Evolutionary conservation across 169 alveolate species (phyloP).

Genomic region (Plasmodium reichenowi): DNA sequence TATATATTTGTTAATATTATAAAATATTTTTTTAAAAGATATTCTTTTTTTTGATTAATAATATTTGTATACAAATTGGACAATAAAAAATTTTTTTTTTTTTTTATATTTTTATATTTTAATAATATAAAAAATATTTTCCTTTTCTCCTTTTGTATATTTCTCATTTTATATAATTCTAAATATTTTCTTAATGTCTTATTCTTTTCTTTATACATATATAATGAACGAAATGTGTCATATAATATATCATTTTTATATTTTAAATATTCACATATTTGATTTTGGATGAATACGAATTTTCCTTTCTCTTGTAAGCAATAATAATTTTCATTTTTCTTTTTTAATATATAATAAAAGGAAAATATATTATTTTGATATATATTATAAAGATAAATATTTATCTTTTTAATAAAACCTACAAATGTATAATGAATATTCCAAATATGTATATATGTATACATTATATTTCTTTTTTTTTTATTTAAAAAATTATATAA

Average conservation of each 20-base stretch:
- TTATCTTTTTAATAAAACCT: conserved; percentile 18
- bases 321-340: conserved; percentile 36
- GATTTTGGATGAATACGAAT: conserved; percentile 26
- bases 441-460: conserved; percentile 24
- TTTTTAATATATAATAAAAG: conserved; percentile 32
- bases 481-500: background rate
- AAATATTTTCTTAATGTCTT: conserved; percentile 3
- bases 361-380: conserved; percentile 25
- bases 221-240: background rate
- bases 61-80: conserved; percentile 10
- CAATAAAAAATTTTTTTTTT: conserved; percentile 12
- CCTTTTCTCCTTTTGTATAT: background rate
- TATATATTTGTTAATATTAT: conserved; percentile 30
- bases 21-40: conserved; percentile 20
- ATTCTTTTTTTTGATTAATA: conserved; percentile 30
- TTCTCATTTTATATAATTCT: background rate
- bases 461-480: background rate
- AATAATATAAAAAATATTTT: conserved; percentile 13
- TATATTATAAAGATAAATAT: conserved; percentile 22
- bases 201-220: background rate
- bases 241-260: background rate
- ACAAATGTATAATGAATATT: conserved; percentile 20
- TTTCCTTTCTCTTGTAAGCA: conserved; percentile 4
- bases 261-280: conserved; percentile 6
- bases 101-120: conserved; percentile 23